Evolutionary conservation across 108 stramenopile genomes (phyloP).

Genomic region (Discostella stelligeroides): DNA sequence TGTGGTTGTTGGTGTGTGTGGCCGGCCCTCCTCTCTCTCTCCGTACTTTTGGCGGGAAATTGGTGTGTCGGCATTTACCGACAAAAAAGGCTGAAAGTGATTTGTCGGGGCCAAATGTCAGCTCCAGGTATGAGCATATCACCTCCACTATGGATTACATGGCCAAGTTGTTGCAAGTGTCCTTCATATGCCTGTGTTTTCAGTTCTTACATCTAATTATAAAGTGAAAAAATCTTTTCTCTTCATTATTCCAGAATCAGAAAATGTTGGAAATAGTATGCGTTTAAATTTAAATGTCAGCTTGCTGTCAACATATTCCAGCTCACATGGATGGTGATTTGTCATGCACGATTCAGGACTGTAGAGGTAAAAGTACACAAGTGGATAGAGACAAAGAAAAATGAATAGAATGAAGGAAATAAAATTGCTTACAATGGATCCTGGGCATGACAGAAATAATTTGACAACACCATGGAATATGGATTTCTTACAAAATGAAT

Average conservation of each 20-base stretch:
- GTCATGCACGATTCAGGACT: conserved; percentile 29
- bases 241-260: conserved; percentile 12
- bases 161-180: conserved; percentile 25
- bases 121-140: conserved; percentile 12
- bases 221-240: conserved; percentile 14
- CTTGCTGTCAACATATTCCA: conserved; percentile 10
- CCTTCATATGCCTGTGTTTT: conserved; percentile 7
- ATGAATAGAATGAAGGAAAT: not conserved
- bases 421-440: conserved; percentile 16
- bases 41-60: too few species aligned
- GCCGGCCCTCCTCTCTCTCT: too few species aligned
- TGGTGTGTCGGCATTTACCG: too few species aligned
- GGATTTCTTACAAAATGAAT: conserved; percentile 34
- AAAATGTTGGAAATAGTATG: conserved; percentile 15
- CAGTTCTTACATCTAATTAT: not conserved
- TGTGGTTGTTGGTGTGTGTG: too few species aligned
- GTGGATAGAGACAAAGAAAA: not conserved
- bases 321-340: conserved; percentile 21
- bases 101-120: too few species aligned
- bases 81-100: too few species aligned
- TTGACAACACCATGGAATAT: conserved; percentile 27
- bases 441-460: conserved; percentile 32
- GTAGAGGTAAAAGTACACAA: not conserved
- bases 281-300: not conserved
- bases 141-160: conserved; percentile 24